These are phyloP conservation scores for Penicillium brasilianum DNA, from an alignment of 2,329 filamentous ascomycete genomes.

Conservation along the genomic window DNA sequence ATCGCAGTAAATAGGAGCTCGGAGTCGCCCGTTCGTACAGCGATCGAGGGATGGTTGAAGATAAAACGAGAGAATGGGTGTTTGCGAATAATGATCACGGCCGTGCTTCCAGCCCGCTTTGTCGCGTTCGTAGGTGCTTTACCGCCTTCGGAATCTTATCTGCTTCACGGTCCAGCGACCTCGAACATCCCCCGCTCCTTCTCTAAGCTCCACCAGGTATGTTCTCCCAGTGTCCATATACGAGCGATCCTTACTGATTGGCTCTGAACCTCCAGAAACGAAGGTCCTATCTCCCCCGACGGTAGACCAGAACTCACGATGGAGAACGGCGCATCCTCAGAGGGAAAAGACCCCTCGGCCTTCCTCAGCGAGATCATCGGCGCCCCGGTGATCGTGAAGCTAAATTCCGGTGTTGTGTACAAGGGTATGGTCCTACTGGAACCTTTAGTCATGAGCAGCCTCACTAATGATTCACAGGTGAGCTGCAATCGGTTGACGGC, in stretches of 20 bases:
- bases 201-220: constrained; percentile 8
- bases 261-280: too few relatives aligned
- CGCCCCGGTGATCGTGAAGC: constrained; percentile 90
- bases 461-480: constrained; percentile 61
- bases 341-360: constrained; percentile 89
- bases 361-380: constrained; percentile 96
- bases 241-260: background rate
- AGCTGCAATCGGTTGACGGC: constrained; percentile 94
- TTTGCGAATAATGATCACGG: background rate
- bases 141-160: constrained; percentile 17
- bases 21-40: background rate
- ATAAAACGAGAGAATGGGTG: background rate
- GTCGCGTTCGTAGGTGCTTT: background rate
- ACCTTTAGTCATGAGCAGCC: background rate
- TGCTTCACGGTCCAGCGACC: constrained; percentile 3
- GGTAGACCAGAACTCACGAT: constrained; percentile 51
- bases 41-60: background rate
- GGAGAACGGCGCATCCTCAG: constrained; percentile 73
- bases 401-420: constrained; percentile 98
- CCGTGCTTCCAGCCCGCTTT: background rate
- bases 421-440: constrained; percentile 66
- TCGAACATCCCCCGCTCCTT: constrained; percentile 13
- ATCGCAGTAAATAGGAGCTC: constrained; percentile 20
- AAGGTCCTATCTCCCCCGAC: background rate
- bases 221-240: background rate